phyloP scores from a whole-genome alignment of 768 basidiomycete species.

The Astraeus odoratus region DNA sequence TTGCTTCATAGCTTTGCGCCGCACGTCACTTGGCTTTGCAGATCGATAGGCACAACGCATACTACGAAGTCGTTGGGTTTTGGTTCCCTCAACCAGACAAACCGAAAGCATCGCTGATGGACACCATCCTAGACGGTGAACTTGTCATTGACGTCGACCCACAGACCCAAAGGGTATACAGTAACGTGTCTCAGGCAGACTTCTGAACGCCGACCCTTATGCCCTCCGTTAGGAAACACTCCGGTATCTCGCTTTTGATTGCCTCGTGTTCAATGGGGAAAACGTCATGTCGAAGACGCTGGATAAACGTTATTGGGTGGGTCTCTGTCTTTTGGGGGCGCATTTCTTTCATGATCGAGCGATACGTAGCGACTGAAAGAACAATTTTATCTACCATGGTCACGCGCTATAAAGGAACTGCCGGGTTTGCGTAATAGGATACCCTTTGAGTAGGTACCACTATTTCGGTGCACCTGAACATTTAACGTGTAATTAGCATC shows the following conservation, averaged over 20 bases:
- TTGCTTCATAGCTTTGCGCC: constrained; percentile 3
- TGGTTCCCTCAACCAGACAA: constrained; percentile 88
- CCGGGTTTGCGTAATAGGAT: constrained; percentile 56
- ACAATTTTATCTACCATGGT: constrained; percentile 80
- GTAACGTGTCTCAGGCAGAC: neutral
- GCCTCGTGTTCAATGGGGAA: constrained; percentile 77
- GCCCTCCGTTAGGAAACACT: constrained; percentile 57
- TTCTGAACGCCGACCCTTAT: neutral
- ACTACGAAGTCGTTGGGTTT: constrained; percentile 66
- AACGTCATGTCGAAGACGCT: constrained; percentile 83
- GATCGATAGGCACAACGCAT: constrained; percentile 94
- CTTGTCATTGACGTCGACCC: constrained; percentile 88
- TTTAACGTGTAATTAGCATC: constrained; percentile 45
- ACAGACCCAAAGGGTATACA: constrained; percentile 55
- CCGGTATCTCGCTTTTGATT: constrained; percentile 87
- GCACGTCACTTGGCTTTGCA: constrained; percentile 26
- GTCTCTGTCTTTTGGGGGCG: constrained; percentile 19
- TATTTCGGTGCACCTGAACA: neutral
- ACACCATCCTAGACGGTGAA: constrained; percentile 89
- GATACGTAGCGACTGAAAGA: constrained; percentile 46
- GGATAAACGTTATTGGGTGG: constrained; percentile 85
- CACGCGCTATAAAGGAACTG: constrained; percentile 58
- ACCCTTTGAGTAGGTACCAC: constrained; percentile 73
- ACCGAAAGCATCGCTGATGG: constrained; percentile 56
- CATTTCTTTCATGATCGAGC: neutral